Evolutionary conservation across 2,329 filamentous ascomycete species (phyloP).

Genomic region (Drechslerella coelobrocha): DNA sequence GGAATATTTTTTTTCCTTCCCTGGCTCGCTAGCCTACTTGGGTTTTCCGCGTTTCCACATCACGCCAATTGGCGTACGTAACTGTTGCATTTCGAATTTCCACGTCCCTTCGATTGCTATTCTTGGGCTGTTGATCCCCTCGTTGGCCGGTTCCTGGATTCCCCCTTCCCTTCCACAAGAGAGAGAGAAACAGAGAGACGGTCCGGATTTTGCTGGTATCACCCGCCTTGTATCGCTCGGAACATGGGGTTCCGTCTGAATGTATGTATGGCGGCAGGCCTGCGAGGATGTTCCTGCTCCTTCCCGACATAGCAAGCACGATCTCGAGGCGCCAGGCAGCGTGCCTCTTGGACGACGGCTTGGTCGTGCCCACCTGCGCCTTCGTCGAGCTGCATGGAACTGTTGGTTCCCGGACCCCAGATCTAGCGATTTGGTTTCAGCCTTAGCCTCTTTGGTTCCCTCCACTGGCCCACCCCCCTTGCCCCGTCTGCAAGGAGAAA

Average conservation of each 20-base stretch:
- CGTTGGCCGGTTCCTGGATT: no score
- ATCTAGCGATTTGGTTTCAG: slow-evolving; percentile 40
- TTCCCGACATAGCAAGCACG: slow-evolving; percentile 17
- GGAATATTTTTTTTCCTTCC: no score
- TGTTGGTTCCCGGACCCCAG: not conserved
- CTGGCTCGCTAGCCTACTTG: no score
- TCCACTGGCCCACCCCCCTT: not conserved
- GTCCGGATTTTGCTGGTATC: no score
- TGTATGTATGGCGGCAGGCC: slow-evolving; percentile 24
- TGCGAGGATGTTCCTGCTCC: slow-evolving; percentile 16
- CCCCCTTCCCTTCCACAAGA: no score
- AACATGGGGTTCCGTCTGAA: no score
- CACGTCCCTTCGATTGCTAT: no score
- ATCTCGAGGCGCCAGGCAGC: slow-evolving; percentile 2
- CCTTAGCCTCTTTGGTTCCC: slow-evolving; percentile 30
- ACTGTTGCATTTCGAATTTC: no score
- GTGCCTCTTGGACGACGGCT: not conserved
- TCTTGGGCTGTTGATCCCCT: no score
- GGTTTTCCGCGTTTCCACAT: no score
- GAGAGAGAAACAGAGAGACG: no score
- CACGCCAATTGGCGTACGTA: no score
- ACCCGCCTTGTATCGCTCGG: not conserved
- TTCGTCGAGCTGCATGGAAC: not conserved
- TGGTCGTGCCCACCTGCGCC: slow-evolving; percentile 17
- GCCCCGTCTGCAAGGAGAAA: slow-evolving; percentile 1